phyloP scores from a whole-genome alignment of 140 eudicot species.

The Senecio squalidus region DNA sequence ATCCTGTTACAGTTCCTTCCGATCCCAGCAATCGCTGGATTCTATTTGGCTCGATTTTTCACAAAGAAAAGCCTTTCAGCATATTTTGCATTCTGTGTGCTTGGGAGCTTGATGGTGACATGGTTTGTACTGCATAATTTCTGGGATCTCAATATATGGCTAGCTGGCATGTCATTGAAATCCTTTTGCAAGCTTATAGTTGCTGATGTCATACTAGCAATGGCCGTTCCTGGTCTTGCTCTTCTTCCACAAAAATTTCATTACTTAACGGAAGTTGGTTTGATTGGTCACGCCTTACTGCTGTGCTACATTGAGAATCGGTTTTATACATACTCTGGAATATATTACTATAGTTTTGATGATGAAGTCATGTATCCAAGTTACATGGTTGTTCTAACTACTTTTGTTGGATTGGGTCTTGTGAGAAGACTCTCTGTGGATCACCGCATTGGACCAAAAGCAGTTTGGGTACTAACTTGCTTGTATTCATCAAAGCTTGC shows the following conservation, averaged over 20 bases:
- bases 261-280: constrained; percentile 70
- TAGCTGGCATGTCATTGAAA: constrained; percentile 94
- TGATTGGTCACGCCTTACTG: constrained; percentile 72
- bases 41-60: constrained; percentile 85
- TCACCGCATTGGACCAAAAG: constrained; percentile 70
- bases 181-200: constrained; percentile 92
- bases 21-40: constrained; percentile 86
- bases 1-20: constrained; percentile 73
- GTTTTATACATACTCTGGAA: constrained; percentile 71
- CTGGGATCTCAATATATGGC: constrained; percentile 97
- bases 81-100: constrained; percentile 76
- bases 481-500: constrained; percentile 77
- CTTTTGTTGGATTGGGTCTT: constrained; percentile 73
- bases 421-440: constrained; percentile 84
- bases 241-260: constrained; percentile 78
- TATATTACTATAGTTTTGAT: constrained; percentile 87
- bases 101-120: constrained; percentile 83
- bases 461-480: constrained; percentile 87
- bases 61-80: constrained; percentile 80
- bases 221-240: constrained; percentile 92
- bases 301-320: constrained; percentile 93
- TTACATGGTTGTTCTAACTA: constrained; percentile 84
- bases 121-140: constrained; percentile 92
- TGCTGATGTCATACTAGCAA: constrained; percentile 81
- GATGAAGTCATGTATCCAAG: constrained; percentile 98